phyloP scores from a whole-genome alignment of 768 basidiomycete genomes.

The Phaeotremella skinneri region DNA sequence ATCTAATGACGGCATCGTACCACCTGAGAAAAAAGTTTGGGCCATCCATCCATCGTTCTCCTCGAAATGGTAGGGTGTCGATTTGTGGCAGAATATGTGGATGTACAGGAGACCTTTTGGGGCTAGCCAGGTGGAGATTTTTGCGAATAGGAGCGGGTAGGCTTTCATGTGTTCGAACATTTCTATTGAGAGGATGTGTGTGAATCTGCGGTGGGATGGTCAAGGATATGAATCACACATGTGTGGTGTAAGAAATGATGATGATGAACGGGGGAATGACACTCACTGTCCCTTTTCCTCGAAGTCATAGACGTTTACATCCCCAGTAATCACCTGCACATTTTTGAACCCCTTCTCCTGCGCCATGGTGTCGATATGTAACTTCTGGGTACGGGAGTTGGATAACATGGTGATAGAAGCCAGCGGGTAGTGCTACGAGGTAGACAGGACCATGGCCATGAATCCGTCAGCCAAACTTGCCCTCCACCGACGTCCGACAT shows the following conservation, averaged over 20 bases:
- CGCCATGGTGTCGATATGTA: conserved; percentile 61
- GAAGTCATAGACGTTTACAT: conserved; percentile 67
- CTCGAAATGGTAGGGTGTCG: conserved; percentile 67
- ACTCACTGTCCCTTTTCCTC: conserved; percentile 55
- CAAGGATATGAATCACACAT: not conserved
- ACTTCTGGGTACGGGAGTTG: conserved; percentile 67
- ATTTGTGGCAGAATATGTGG: conserved; percentile 68
- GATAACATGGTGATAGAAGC: conserved; percentile 64
- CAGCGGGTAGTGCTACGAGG: conserved; percentile 63
- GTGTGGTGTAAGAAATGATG: not conserved
- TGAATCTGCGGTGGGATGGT: conserved; percentile 57
- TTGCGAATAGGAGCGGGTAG: conserved; percentile 62
- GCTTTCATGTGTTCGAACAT: conserved; percentile 78
- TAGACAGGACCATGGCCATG: conserved; percentile 2
- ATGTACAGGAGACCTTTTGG: conserved; percentile 63
- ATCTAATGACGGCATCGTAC: conserved; percentile 65
- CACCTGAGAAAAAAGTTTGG: conserved; percentile 70
- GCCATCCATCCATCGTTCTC: conserved; percentile 74
- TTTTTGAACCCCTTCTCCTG: conserved; percentile 59
- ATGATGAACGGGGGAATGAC: not conserved
- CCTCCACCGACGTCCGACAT: not conserved
- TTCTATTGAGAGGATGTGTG: conserved; percentile 69
- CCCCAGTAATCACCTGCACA: conserved; percentile 66
- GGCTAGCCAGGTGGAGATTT: conserved; percentile 65
- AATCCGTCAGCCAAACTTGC: not conserved